Base-by-base conservation (phyloP, 257 asterid genomes). In the Mentha longifolia region DNA sequence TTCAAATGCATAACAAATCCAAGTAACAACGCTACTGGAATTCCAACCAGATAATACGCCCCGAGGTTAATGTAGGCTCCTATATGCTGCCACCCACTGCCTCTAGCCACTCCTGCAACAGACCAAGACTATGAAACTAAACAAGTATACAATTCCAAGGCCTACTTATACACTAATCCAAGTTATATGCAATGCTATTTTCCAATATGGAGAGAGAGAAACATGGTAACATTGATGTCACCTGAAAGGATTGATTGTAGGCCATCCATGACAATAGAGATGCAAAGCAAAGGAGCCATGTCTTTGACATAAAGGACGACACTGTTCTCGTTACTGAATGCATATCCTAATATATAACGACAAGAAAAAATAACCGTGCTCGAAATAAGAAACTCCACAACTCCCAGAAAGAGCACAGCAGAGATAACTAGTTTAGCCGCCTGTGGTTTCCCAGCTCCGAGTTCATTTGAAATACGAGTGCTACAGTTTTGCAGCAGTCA, bases 361-460 rank as follows among this genome's bases (percentile, higher is more conserved):
- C 83, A 77, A 15, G 17, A 56, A 57, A 88, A 85, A 11, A 86
- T 9, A n/a, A 74, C 37, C 5, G 33, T 41, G 81, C 84, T 65
- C n/a, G 84, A 74, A 37, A 82, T 49, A 50, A 73, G 25, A 66
- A 77, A 65, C 85, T 90, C 97, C 43, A 80, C 33, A 46, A 71
- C 73, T 2, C 87, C 73, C 39, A 85, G 68, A 70, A 66, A 25
- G 49, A 82, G 28, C 46, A 84, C 88, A 11, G 81, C 64, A 9
- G 14, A 71, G 7, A 89, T 47, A 55, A 84, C 86, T 52, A 80
- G 39, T 79, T 67, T 65, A 61, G 92, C 95, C 0, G 79, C 84
- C 61, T 30, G 55, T 17, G 92, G 85, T 50, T 84, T 84, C 70
- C 92, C 95, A 45, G 91, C 95, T 72, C 96, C 96, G 6, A 89